phyloP scores from a whole-genome alignment of 352 stramenopile species.

The Globisporangium sylvaticum region DNA sequence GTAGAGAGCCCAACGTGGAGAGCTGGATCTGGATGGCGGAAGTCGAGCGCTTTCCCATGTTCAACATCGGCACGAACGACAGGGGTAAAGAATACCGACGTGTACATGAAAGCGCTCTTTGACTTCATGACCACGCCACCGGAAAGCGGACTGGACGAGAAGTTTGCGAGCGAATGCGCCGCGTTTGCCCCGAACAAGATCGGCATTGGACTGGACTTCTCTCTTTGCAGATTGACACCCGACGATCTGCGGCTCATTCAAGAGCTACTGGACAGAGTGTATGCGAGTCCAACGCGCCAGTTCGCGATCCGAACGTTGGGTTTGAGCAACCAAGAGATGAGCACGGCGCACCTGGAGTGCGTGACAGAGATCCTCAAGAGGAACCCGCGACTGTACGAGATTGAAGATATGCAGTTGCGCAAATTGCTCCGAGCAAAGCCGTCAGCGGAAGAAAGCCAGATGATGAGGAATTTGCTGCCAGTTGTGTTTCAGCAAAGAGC shows the following conservation, averaged over 20 bases:
- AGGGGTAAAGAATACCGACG: too few relatives aligned
- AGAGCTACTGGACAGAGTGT: neutral
- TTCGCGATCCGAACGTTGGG: neutral
- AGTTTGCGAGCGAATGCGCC: neutral
- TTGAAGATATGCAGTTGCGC: neutral
- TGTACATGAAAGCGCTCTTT: neutral
- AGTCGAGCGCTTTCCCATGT: neutral
- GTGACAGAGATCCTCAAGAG: neutral
- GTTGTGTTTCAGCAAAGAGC: neutral
- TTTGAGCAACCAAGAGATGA: neutral
- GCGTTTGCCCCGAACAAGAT: neutral
- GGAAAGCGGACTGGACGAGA: neutral
- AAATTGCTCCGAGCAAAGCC: neutral
- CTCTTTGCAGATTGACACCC: neutral
- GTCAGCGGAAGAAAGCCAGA: neutral
- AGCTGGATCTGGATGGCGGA: neutral
- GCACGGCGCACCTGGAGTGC: neutral
- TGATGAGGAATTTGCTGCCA: neutral
- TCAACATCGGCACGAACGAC: neutral
- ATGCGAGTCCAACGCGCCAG: neutral
- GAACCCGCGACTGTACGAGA: neutral
- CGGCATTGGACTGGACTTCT: neutral
- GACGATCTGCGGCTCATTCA: neutral
- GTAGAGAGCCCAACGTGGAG: neutral
- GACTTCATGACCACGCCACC: neutral